Conservation (phyloP, 768 basidiomycete genomes). For the Lactarius akahatsu region DNA sequence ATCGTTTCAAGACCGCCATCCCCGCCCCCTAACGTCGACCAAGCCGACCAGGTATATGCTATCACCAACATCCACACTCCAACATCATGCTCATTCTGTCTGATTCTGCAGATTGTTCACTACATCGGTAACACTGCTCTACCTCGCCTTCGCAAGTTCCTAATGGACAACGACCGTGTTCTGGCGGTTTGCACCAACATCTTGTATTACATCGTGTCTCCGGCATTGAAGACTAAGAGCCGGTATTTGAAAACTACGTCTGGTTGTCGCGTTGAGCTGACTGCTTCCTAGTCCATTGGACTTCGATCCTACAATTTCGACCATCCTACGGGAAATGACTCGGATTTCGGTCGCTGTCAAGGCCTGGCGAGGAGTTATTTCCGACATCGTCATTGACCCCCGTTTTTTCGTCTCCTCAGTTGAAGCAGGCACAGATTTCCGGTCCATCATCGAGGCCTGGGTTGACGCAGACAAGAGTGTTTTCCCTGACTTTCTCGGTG, state of each 20-base stretch:
- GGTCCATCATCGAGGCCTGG: slow-evolving; percentile 70
- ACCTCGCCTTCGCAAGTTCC: slow-evolving; percentile 73
- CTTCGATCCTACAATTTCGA: slow-evolving; percentile 62
- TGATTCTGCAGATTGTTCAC: slow-evolving; percentile 53
- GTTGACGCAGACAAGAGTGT: slow-evolving; percentile 87
- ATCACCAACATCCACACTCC: neutral
- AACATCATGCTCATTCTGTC: neutral
- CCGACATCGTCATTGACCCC: slow-evolving; percentile 81
- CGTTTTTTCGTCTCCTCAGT: slow-evolving; percentile 80
- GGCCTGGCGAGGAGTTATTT: slow-evolving; percentile 78
- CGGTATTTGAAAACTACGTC: slow-evolving; percentile 45
- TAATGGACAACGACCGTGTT: slow-evolving; percentile 84
- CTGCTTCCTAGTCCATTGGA: slow-evolving; percentile 66
- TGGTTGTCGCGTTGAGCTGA: slow-evolving; percentile 20
- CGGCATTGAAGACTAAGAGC: slow-evolving; percentile 73
- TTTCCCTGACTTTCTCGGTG: slow-evolving; percentile 81
- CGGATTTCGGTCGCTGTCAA: slow-evolving; percentile 74
- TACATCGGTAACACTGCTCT: slow-evolving; percentile 70
- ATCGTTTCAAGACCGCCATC: slow-evolving; percentile 45
- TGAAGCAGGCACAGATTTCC: slow-evolving; percentile 63
- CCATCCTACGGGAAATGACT: slow-evolving; percentile 76
- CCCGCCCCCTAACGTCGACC: slow-evolving; percentile 40
- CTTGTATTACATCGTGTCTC: slow-evolving; percentile 77
- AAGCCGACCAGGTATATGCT: slow-evolving; percentile 46
- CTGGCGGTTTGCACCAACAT: slow-evolving; percentile 78